Evolutionary conservation across 352 stramenopile species (phyloP), one percentile per base, ranked within the genome.

Genomic region (Aphanomyces euteiches): DNA sequence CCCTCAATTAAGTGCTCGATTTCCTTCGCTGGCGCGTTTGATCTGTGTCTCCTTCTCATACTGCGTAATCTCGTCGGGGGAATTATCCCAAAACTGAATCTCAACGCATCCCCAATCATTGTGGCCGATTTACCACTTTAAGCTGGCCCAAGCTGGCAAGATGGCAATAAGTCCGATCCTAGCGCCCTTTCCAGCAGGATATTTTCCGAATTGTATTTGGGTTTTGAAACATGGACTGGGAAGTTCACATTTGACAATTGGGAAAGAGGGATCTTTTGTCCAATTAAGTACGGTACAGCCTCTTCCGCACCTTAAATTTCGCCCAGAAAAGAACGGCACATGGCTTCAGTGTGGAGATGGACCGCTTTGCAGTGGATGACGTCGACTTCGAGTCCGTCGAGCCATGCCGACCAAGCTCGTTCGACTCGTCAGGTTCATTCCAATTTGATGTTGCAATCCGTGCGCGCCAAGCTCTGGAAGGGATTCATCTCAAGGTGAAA

Each of bases 401-500:
- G 78, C 87, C 87, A 56, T 88, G 93, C 78, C 87, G 87, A 4
- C 78, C 87, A n/a, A 92, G 87, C 72, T 93, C 85, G 38, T 95
- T 95, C 73, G 85, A 95, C 61, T 47, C 47, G 36, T 63, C 64
- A 19, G 54, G 50, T 28, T 47, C 64, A 19, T 80, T 89, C 91
- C 82, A 91, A 83, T 72, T 92, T 92, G 77, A 91, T 83, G 39
- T 82, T 92, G 72, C 70, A 47, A 80, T 73, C 69, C 69, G 69
- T 60, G 54, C 72, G 57, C 72, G 72, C 54, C n/a, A 73, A 69
- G 38, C 65, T 58, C 50, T 73, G 45, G 65, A 57, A 64, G 39
- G 69, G 54, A 65, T 66, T 36, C 5, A 38, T 10, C 56, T 28
- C 73, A 84, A 87, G 40, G 76, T 92, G 37, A 84, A 92, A 53